These are phyloP conservation scores for Globisporangium paddicum DNA, from an alignment of 352 stramenopile genomes.

Conservation along the genomic window DNA sequence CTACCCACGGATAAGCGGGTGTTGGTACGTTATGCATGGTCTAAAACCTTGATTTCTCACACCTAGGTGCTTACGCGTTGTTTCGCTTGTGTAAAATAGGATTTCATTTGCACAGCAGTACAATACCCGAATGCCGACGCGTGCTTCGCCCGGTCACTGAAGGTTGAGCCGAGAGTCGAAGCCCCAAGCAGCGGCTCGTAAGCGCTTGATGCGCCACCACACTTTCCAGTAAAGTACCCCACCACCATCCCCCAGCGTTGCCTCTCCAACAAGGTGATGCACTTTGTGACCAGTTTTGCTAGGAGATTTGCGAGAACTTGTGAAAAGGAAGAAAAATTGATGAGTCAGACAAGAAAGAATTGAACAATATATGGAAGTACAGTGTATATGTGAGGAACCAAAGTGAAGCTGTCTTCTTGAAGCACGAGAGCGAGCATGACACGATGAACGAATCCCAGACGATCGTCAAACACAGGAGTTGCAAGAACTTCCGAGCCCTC, in stretches of 20 bases:
- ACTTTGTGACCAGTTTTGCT: conserved; percentile 1
- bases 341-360: too few species aligned
- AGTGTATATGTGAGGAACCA: too few species aligned
- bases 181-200: conserved; percentile 21
- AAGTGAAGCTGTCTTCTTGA: too few species aligned
- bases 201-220: not conserved
- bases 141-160: conserved; percentile 78
- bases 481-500: too few species aligned
- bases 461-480: too few species aligned
- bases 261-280: not conserved
- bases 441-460: too few species aligned
- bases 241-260: not conserved
- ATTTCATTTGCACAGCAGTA: conserved; percentile 69
- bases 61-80: not conserved
- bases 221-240: conserved; percentile 4
- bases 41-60: not conserved
- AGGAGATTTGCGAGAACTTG: not conserved
- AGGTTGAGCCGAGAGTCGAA: conserved; percentile 76
- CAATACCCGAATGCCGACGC: conserved; percentile 58
- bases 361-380: too few species aligned
- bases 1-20: conserved; percentile 75
- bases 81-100: conserved; percentile 25
- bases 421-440: too few species aligned
- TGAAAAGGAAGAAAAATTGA: not conserved
- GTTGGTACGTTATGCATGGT: conserved; percentile 39